Conservation (phyloP, 352 stramenopile species). For the Phytopythium ostracodes region DNA sequence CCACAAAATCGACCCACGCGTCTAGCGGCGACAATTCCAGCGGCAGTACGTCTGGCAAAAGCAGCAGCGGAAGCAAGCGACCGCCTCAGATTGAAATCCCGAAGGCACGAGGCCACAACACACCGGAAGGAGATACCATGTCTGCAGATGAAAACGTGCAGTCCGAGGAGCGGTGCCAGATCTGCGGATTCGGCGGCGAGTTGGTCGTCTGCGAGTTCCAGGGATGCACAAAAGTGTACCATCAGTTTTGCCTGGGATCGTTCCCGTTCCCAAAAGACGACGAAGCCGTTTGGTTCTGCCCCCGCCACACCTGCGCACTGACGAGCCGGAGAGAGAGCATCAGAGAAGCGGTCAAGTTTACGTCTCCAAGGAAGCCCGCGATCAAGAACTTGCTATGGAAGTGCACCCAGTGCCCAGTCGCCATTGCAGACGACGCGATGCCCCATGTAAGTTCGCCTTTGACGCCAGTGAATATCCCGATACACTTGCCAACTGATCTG, state of each 20-base stretch:
- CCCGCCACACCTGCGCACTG: conserved; percentile 69
- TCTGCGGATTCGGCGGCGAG: conserved; percentile 80
- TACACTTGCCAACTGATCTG: background rate
- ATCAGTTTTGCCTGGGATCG: conserved; percentile 79
- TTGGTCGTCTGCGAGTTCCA: conserved; percentile 82
- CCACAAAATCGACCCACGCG: conserved; percentile 1
- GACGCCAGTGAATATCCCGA: background rate
- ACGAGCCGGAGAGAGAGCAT: conserved; percentile 51
- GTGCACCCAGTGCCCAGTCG: conserved; percentile 69
- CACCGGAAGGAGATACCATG: conserved; percentile 25
- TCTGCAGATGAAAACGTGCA: conserved; percentile 36
- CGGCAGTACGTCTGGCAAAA: background rate
- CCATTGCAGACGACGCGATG: conserved; percentile 32
- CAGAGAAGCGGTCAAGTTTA: conserved; percentile 36
- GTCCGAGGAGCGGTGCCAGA: conserved; percentile 76
- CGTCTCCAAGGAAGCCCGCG: conserved; percentile 42
- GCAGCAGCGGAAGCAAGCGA: conserved; percentile 26
- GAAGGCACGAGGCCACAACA: conserved; percentile 23
- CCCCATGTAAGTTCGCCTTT: background rate
- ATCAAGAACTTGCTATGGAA: conserved; percentile 78
- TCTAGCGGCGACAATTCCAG: conserved; percentile 6
- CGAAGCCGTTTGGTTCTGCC: conserved; percentile 77
- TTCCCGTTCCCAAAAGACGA: conserved; percentile 81
- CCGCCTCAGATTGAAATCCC: conserved; percentile 36
- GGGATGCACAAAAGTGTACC: conserved; percentile 82